These are phyloP conservation scores for Dryas drummondii DNA, from an alignment of 306 rosid genomes.

Conservation along the genomic window DNA sequence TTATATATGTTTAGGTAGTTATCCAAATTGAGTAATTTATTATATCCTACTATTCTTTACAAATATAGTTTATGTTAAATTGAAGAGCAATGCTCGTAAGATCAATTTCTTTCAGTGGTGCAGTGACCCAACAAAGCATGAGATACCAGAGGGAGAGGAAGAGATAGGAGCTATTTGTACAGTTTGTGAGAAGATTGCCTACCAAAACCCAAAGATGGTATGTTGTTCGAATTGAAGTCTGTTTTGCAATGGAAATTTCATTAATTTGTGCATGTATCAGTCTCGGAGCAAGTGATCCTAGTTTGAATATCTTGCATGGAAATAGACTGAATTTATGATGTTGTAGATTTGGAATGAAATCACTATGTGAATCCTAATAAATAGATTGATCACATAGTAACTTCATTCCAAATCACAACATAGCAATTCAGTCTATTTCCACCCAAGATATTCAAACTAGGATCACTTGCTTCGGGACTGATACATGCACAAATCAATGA, in stretches of 20 bases:
- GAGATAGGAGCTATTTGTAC: constrained; percentile 79
- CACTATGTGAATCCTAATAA: background rate
- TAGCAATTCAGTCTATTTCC: background rate
- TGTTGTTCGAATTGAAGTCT: background rate
- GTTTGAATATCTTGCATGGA: background rate
- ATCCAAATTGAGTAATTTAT: background rate
- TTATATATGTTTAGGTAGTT: too few relatives aligned
- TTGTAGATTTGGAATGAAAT: background rate
- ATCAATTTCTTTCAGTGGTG: constrained; percentile 80
- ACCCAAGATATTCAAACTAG: background rate
- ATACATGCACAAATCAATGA: background rate
- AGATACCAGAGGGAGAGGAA: constrained; percentile 77
- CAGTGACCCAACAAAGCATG: constrained; percentile 75
- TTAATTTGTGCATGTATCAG: background rate
- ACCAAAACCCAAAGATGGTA: constrained; percentile 97
- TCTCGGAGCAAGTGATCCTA: background rate
- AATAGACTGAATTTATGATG: too few relatives aligned
- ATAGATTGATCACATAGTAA: background rate
- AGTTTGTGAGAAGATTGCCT: constrained; percentile 69
- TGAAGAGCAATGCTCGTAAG: constrained; percentile 57
- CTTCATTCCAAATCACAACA: background rate
- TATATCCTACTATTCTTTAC: background rate
- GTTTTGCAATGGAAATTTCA: background rate
- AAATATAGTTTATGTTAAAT: background rate
- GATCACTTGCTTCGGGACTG: background rate